These are phyloP conservation scores for Sporothrix euskadiensis DNA, from an alignment of 2,329 filamentous ascomycete species.

Conservation along the genomic window DNA sequence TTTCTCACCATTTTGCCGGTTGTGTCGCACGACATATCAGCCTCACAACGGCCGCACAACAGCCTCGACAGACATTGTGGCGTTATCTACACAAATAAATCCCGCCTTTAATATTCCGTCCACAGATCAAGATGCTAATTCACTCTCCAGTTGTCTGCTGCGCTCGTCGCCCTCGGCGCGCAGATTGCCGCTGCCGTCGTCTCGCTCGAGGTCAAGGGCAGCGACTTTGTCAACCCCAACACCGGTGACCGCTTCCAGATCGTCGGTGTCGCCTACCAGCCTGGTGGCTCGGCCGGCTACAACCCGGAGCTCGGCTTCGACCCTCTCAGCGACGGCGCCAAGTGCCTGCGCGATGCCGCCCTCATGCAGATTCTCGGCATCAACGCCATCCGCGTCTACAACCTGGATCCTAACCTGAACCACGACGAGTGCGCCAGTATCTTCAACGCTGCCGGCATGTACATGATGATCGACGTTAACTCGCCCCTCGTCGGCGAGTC, in stretches of 20 bases:
- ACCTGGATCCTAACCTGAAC: conserved; percentile 65
- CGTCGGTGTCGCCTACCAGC: conserved; percentile 68
- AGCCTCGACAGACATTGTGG: background rate
- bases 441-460: conserved; percentile 69
- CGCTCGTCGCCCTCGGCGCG: conserved; percentile 56
- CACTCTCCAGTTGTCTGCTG: conserved; percentile 42
- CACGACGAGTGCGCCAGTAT: conserved; percentile 67
- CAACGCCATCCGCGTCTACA: conserved; percentile 71
- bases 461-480: conserved; percentile 70
- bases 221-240: conserved; percentile 60
- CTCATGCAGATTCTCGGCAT: conserved; percentile 65
- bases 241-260: conserved; percentile 65
- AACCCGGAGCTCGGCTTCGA: conserved; percentile 56
- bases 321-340: conserved; percentile 58
- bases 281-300: conserved; percentile 64
- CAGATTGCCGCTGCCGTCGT: conserved; percentile 58
- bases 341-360: conserved; percentile 65
- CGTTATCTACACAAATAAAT: background rate
- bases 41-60: background rate
- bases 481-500: conserved; percentile 61
- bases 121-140: background rate
- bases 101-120: background rate
- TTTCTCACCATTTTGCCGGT: background rate
- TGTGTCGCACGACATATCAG: background rate
- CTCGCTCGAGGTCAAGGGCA: conserved; percentile 57